These are phyloP conservation scores for Penicillium sp. DNA, from an alignment of 2,329 filamentous ascomycete genomes.

Conservation along the genomic window DNA sequence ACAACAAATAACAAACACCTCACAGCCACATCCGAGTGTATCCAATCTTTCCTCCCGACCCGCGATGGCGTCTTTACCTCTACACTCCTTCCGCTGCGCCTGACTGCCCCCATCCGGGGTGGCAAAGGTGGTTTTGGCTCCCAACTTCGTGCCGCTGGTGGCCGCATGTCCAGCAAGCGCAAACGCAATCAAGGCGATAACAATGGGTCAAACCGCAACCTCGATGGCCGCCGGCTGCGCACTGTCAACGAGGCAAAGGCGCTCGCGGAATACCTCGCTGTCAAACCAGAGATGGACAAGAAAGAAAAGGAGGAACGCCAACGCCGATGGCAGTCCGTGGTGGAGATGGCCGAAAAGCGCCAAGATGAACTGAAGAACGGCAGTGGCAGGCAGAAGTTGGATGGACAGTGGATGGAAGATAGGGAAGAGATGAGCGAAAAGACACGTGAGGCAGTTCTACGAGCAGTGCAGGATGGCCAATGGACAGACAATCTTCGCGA, in stretches of 20 bases:
- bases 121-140: constrained; percentile 98
- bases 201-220: constrained; percentile 86
- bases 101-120: constrained; percentile 76
- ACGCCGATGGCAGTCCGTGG: constrained; percentile 79
- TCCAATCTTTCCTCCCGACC: constrained; percentile 61
- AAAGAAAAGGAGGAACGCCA: constrained; percentile 85
- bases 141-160: constrained; percentile 91
- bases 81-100: constrained; percentile 76
- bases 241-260: constrained; percentile 95
- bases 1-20: constrained; percentile 76
- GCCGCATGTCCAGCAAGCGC: constrained; percentile 95
- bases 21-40: constrained; percentile 46
- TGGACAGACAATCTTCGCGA: constrained; percentile 46
- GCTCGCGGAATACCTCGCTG: constrained; percentile 87
- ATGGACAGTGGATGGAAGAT: constrained; percentile 91
- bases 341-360: constrained; percentile 76
- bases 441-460: constrained; percentile 72
- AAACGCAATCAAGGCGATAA: constrained; percentile 79
- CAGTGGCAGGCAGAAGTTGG: constrained; percentile 62
- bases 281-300: constrained; percentile 96
- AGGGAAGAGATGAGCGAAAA: constrained; percentile 87
- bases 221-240: constrained; percentile 83
- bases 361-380: constrained; percentile 80
- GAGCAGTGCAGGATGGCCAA: constrained; percentile 63
- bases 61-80: constrained; percentile 46